A percentile compares a stretch with the other conserved stretches of the same genome.
These are phyloP conservation scores for Apiospora phragmitis DNA, from an alignment of 2,329 filamentous ascomycete species.

Conservation along the genomic window DNA sequence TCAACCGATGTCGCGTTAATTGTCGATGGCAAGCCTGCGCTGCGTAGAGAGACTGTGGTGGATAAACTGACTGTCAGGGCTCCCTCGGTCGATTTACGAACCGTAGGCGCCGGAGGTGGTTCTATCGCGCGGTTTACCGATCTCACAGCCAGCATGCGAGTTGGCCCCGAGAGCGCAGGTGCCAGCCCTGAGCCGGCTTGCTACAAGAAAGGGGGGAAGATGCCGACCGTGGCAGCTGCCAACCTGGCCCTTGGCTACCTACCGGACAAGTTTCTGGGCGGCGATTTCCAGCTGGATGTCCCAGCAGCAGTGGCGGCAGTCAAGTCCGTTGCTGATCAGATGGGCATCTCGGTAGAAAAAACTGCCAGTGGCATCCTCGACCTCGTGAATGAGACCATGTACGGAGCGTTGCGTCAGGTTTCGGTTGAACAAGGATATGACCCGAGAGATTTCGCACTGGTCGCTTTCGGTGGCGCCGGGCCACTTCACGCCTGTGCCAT, in stretches of 20 bases:
- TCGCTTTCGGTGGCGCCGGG: conserved; percentile 51
- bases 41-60: conserved; percentile 46
- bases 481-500: conserved; percentile 52
- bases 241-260: conserved; percentile 49
- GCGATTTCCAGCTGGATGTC: conserved; percentile 44
- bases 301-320: conserved; percentile 42
- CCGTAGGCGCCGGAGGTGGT: conserved; percentile 50
- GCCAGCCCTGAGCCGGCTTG: conserved; percentile 48
- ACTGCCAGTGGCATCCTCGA: conserved; percentile 50
- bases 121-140: conserved; percentile 48
- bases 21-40: conserved; percentile 40
- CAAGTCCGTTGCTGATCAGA: conserved; percentile 43
- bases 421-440: conserved; percentile 54
- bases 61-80: conserved; percentile 44
- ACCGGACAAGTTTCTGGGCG: conserved; percentile 45
- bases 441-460: conserved; percentile 49
- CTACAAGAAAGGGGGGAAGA: conserved; percentile 46
- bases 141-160: conserved; percentile 47
- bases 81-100: conserved; percentile 48
- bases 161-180: conserved; percentile 51
- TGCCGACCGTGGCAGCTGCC: conserved; percentile 50
- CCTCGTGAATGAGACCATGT: conserved; percentile 51
- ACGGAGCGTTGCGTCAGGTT: conserved; percentile 49
- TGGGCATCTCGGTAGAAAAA: conserved; percentile 41
- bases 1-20: conserved; percentile 49